Conservation (phyloP, 495 filamentous ascomycete species). For the Tuber umbilicatum region DNA sequence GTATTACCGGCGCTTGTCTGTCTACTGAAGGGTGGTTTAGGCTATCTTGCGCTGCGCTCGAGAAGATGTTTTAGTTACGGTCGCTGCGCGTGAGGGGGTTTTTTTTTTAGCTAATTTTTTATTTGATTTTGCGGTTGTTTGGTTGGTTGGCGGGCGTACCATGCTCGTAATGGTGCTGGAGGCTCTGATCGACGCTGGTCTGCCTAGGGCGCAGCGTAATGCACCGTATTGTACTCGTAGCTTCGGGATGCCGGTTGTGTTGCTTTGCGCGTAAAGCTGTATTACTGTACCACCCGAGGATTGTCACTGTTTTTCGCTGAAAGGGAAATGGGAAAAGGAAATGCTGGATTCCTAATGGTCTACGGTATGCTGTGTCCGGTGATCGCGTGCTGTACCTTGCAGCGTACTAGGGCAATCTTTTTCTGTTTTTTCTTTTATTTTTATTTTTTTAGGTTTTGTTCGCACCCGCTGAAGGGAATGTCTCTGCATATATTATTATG, state of each 20-base stretch:
- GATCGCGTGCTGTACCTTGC: too few relatives aligned
- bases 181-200: neutral
- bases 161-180: neutral
- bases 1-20: neutral
- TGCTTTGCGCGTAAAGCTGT: neutral
- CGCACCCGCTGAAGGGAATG: neutral
- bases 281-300: neutral
- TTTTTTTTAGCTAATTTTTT: neutral
- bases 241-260: neutral
- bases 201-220: neutral
- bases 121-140: neutral
- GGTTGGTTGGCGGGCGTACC: neutral
- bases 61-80: neutral
- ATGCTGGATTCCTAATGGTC: neutral
- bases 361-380: neutral
- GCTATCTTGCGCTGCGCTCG: neutral
- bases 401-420: neutral
- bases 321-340: neutral
- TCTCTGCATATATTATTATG: too few relatives aligned
- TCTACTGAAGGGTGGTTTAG: neutral
- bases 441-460: neutral
- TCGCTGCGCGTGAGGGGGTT: neutral
- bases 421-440: neutral
- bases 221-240: neutral
- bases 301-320: neutral